These are phyloP conservation scores for Takashimella tepidaria DNA, from an alignment of 1,284 basidiomycete species.

Conservation along the genomic window DNA sequence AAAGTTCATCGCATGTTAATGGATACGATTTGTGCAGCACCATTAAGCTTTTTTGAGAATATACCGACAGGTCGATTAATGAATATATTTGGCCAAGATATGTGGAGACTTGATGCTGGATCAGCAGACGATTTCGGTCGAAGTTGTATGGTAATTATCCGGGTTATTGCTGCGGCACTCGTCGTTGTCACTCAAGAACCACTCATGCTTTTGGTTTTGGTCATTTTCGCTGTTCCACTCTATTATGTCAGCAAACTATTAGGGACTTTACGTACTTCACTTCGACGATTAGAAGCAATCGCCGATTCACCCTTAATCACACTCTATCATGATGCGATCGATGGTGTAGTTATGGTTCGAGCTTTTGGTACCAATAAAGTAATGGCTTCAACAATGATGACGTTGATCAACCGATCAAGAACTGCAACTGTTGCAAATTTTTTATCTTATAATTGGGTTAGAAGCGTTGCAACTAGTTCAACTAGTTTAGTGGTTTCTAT, in stretches of 20 bases:
- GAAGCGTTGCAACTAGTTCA: conserved; percentile 27
- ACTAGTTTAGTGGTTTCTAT: conserved; percentile 35
- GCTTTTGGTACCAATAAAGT: conserved; percentile 43
- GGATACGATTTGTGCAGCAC: conserved; percentile 58
- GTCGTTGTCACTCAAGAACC: conserved; percentile 31
- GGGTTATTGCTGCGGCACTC: conserved; percentile 11
- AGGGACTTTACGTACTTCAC: conserved; percentile 39
- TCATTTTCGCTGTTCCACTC: conserved; percentile 28
- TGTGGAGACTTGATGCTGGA: conserved; percentile 53
- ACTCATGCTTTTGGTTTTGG: conserved; percentile 20
- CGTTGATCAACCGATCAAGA: conserved; percentile 36
- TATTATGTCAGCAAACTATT: conserved; percentile 27
- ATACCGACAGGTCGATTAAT: conserved; percentile 66
- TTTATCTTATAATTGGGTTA: conserved; percentile 37
- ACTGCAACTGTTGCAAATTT: conserved; percentile 32
- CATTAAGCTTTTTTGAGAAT: conserved; percentile 73
- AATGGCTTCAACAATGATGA: conserved; percentile 36
- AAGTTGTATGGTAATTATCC: conserved; percentile 50
- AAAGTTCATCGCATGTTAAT: conserved; percentile 59
- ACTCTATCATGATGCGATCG: conserved; percentile 49
- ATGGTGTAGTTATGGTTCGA: conserved; percentile 49
- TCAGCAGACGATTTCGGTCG: conserved; percentile 60
- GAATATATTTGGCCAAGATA: conserved; percentile 53
- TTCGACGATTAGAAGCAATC: conserved; percentile 37
- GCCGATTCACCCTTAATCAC: conserved; percentile 48